A percentile compares a stretch with the other conserved stretches of the same genome.
phyloP scores from a whole-genome alignment of 78 protist genomes.

The Dictyostelium intermedium region DNA sequence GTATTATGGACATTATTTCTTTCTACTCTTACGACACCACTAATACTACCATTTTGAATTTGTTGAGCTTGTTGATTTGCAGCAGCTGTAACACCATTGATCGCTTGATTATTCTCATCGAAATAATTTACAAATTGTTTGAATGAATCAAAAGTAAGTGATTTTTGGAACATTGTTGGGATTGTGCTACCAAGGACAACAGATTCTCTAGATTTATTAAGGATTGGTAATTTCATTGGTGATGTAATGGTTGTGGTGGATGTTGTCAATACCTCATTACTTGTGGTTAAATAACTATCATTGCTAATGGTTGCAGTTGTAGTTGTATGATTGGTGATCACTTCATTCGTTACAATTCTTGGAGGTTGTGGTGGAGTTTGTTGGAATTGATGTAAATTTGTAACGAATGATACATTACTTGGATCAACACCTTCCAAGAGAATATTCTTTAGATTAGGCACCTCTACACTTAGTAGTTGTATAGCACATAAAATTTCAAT shows the following conservation, averaged over 20 bases:
- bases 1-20: background rate
- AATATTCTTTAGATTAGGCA: background rate
- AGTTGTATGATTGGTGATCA: background rate
- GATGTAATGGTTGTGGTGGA: background rate
- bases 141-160: conserved; percentile 58
- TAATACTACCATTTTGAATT: background rate
- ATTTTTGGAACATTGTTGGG: background rate
- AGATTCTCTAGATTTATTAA: background rate
- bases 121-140: conserved; percentile 23
- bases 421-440: background rate
- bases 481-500: background rate
- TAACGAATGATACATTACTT: background rate
- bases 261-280: background rate
- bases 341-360: background rate
- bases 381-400: background rate
- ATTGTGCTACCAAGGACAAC: background rate
- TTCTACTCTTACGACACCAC: background rate
- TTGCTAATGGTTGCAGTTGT: background rate
- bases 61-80: conserved; percentile 6
- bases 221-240: background rate
- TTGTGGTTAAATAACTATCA: background rate
- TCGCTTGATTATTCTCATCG: background rate
- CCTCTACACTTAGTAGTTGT: background rate
- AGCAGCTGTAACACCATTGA: background rate
- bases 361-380: background rate